Percentiles rank a stretch among this genome's conserved stretches.
These are phyloP conservation scores for Zygnema cylindricum DNA, from an alignment of 139 green algal species.

Conservation along the genomic window DNA sequence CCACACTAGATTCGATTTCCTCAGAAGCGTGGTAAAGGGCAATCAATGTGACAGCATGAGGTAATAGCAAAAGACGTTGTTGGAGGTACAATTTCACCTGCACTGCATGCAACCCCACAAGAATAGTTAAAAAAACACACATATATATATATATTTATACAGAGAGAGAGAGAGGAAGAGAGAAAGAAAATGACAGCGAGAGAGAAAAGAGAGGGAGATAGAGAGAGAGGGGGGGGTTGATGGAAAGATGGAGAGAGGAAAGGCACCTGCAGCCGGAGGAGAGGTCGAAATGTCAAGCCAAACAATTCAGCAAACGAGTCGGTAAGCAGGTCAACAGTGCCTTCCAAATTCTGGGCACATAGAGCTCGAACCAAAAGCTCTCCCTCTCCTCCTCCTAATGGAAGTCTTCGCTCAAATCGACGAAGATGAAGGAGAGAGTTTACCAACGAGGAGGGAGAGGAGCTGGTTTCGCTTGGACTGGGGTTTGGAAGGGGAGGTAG, in stretches of 20 bases:
- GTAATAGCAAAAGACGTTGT: slow-evolving; percentile 14
- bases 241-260: background rate
- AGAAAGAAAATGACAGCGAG: background rate
- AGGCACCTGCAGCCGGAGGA: slow-evolving; percentile 44
- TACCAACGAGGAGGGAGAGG: too few relatives aligned
- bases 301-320: slow-evolving; percentile 55
- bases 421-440: too few relatives aligned
- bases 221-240: background rate
- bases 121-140: background rate
- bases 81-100: slow-evolving; percentile 38
- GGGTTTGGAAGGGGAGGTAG: too few relatives aligned
- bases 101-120: background rate
- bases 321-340: slow-evolving; percentile 44
- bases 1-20: background rate
- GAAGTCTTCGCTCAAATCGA: background rate
- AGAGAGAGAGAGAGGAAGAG: background rate
- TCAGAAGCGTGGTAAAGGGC: background rate
- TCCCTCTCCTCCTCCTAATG: background rate
- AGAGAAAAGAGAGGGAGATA: slow-evolving; percentile 18
- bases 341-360: background rate
- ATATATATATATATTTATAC: background rate
- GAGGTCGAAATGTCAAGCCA: slow-evolving; percentile 41
- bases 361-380: slow-evolving; percentile 18
- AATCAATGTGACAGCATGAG: slow-evolving; percentile 34
- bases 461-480: too few relatives aligned